Percentiles rank a stretch among this genome's conserved stretches.
phyloP scores from a whole-genome alignment of 805 yeast species.

The Metschnikowia gelsemii region DNA sequence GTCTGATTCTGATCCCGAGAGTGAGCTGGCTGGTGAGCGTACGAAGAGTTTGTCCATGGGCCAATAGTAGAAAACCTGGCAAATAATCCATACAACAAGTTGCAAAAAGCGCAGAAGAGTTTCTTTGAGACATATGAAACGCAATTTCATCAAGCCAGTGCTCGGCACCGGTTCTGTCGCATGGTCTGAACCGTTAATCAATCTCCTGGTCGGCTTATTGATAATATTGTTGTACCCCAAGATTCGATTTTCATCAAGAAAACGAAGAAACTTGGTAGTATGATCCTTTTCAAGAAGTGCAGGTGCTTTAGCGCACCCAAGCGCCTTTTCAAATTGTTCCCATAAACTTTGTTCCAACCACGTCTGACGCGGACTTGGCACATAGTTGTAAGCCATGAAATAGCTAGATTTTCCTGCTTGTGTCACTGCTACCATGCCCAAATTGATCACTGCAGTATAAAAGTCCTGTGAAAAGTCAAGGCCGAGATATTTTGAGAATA shows the following conservation, averaged over 20 bases:
- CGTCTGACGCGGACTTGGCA: slow-evolving; percentile 50
- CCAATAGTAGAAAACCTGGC: slow-evolving; percentile 3
- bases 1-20: slow-evolving; percentile 1
- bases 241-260: slow-evolving; percentile 12
- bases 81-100: slow-evolving; percentile 21
- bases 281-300: slow-evolving; percentile 1
- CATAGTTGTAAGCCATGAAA: slow-evolving; percentile 53
- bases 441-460: slow-evolving; percentile 56
- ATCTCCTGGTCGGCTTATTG: slow-evolving; percentile 26
- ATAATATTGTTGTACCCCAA: slow-evolving; percentile 35
- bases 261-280: slow-evolving; percentile 9
- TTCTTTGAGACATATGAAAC: slow-evolving; percentile 23
- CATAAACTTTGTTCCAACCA: slow-evolving; percentile 40
- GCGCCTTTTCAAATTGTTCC: slow-evolving; percentile 3
- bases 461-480: slow-evolving; percentile 59
- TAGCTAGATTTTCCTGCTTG: slow-evolving; percentile 67
- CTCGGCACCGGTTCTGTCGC: background rate
- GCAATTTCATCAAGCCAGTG: slow-evolving; percentile 23
- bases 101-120: slow-evolving; percentile 24
- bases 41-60: slow-evolving; percentile 1
- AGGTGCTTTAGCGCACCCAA: slow-evolving; percentile 1
- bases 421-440: slow-evolving; percentile 64
- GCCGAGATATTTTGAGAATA: slow-evolving; percentile 31
- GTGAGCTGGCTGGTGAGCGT: background rate
- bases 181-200: slow-evolving; percentile 24